Conservation (phyloP, 768 basidiomycete genomes). For the Boletus coccyginus region DNA sequence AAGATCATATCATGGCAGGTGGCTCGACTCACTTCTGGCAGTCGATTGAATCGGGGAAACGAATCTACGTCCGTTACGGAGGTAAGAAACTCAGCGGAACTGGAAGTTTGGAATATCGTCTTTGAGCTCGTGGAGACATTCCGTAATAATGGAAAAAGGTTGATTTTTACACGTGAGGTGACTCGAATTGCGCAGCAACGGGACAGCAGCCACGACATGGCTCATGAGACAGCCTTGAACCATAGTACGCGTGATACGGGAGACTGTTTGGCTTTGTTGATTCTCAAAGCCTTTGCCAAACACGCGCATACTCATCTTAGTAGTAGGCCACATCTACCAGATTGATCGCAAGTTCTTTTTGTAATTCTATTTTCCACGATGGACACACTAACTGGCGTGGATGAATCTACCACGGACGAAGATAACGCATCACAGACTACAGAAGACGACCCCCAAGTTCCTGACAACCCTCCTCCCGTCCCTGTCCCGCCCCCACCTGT, state of each 20-base stretch:
- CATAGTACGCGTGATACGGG: too few species aligned
- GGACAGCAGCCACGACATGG: slow-evolving; percentile 17
- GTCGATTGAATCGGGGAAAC: slow-evolving; percentile 13
- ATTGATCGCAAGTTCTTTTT: neutral
- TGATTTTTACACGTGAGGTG: neutral
- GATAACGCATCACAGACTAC: slow-evolving; percentile 80
- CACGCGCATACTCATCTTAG: slow-evolving; percentile 18
- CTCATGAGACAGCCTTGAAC: neutral
- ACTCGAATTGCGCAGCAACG: neutral
- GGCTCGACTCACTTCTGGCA: slow-evolving; percentile 29
- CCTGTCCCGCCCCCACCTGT: slow-evolving; percentile 34
- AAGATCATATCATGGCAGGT: neutral
- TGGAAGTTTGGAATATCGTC: slow-evolving; percentile 20
- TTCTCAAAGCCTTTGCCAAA: slow-evolving; percentile 24
- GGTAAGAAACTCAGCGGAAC: slow-evolving; percentile 29
- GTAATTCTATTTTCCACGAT: slow-evolving; percentile 2
- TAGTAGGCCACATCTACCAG: neutral
- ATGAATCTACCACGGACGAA: slow-evolving; percentile 51
- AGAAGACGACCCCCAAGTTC: slow-evolving; percentile 79
- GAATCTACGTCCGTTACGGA: slow-evolving; percentile 18
- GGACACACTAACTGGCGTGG: slow-evolving; percentile 26
- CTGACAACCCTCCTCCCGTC: slow-evolving; percentile 47
- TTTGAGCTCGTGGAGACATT: slow-evolving; percentile 13
- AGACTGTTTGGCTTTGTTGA: slow-evolving; percentile 22
- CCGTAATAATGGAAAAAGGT: neutral